These are phyloP conservation scores for Yueomyces sinensis DNA, from an alignment of 805 yeast genomes.

Conservation along the genomic window DNA sequence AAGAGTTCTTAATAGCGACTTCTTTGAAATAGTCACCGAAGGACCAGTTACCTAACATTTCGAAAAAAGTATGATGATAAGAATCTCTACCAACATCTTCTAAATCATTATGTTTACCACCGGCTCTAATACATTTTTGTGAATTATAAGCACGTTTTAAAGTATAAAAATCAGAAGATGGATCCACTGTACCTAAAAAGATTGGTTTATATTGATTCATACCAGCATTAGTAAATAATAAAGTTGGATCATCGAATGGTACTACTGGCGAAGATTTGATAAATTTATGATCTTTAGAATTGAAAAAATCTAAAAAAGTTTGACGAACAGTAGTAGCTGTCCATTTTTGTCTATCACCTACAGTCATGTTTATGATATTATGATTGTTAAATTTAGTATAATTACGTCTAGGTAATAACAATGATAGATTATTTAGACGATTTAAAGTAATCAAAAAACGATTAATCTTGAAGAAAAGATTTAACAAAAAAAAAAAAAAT, in stretches of 20 bases:
- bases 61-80: constrained; percentile 96
- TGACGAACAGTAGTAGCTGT: constrained; percentile 49
- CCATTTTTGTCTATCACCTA: constrained; percentile 31
- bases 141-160: constrained; percentile 88
- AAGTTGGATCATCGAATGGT: constrained; percentile 96
- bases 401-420: too few relatives aligned
- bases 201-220: constrained; percentile 99
- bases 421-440: too few relatives aligned
- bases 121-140: constrained; percentile 98
- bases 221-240: constrained; percentile 95
- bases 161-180: constrained; percentile 71
- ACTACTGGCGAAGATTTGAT: constrained; percentile 91
- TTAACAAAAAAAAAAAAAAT: too few relatives aligned
- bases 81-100: constrained; percentile 98
- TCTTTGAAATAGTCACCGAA: constrained; percentile 97
- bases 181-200: constrained; percentile 94
- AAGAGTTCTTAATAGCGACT: constrained; percentile 78
- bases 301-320: constrained; percentile 77
- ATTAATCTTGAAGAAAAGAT: too few relatives aligned
- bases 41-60: constrained; percentile 99
- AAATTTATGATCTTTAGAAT: constrained; percentile 54
- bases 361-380: constrained; percentile 17
- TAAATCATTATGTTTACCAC: constrained; percentile 96
- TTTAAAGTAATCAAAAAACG: too few relatives aligned
- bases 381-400: too few relatives aligned